Conservation (phyloP, 768 basidiomycete species). For the Pluteus cervinus region DNA sequence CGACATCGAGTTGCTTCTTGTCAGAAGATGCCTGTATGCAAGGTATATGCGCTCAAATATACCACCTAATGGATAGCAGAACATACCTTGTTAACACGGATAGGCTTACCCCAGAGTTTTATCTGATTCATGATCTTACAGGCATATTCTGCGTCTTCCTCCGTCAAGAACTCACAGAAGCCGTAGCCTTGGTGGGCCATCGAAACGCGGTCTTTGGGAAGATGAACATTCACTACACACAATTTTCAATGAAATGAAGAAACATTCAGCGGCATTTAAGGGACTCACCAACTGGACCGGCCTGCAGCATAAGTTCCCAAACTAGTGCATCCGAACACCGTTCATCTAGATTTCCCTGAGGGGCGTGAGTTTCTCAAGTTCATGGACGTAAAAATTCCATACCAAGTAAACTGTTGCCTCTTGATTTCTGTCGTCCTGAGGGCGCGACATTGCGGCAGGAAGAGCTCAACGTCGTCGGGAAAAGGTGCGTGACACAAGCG, state of each 20-base stretch:
- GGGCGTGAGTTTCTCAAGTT: conserved; percentile 6
- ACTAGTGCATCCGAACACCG: conserved; percentile 88
- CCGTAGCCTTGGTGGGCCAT: conserved; percentile 99
- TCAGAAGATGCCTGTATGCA: conserved; percentile 83
- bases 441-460: conserved; percentile 46
- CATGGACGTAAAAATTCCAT: background rate
- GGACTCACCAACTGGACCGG: conserved; percentile 91
- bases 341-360: conserved; percentile 94
- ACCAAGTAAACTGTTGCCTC: conserved; percentile 89
- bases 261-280: background rate
- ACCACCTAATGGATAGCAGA: conserved; percentile 7
- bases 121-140: conserved; percentile 99
- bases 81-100: conserved; percentile 95
- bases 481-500: too few relatives aligned
- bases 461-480: too few relatives aligned
- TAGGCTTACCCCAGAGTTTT: conserved; percentile 97
- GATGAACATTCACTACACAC: conserved; percentile 83
- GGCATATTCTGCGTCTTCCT: conserved; percentile 99
- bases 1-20: conserved; percentile 96
- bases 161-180: conserved; percentile 98
- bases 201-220: conserved; percentile 97
- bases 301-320: conserved; percentile 99
- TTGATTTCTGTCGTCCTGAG: conserved; percentile 86
- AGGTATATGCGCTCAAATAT: conserved; percentile 12
- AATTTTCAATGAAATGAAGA: background rate